A percentile compares a stretch with the other conserved stretches of the same genome.
These are phyloP conservation scores for Casaregolazyma lundiana DNA, from an alignment of 1,139 yeast genomes.

Conservation along the genomic window DNA sequence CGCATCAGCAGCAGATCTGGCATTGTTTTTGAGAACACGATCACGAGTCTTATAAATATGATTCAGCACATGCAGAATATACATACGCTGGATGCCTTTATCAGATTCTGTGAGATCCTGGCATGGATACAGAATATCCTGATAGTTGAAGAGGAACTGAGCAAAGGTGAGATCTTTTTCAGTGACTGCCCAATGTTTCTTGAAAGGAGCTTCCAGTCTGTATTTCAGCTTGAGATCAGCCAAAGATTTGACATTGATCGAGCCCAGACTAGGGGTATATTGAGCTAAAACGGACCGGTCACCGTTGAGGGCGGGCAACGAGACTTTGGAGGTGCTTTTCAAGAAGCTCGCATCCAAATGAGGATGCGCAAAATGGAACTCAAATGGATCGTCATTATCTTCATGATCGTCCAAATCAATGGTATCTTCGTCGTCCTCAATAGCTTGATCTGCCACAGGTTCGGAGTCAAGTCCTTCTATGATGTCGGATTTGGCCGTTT, in stretches of 20 bases:
- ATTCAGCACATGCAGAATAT: conserved; percentile 68
- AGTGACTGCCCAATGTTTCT: conserved; percentile 27
- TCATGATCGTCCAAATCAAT: conserved; percentile 39
- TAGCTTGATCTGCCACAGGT: conserved; percentile 28
- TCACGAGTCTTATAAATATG: conserved; percentile 87
- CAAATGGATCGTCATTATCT: conserved; percentile 55
- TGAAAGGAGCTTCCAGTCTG: conserved; percentile 28
- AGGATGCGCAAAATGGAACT: conserved; percentile 62
- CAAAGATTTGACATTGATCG: background rate
- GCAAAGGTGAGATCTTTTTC: conserved; percentile 42
- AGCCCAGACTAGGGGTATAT: background rate
- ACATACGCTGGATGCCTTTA: conserved; percentile 55
- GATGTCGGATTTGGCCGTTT: conserved; percentile 4
- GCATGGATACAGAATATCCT: conserved; percentile 66
- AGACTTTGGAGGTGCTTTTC: conserved; percentile 9
- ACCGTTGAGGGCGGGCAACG: conserved; percentile 7
- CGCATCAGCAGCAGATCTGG: conserved; percentile 40
- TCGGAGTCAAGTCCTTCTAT: conserved; percentile 17
- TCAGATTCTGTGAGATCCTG: conserved; percentile 38
- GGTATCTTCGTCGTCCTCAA: conserved; percentile 33
- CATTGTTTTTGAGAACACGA: conserved; percentile 67
- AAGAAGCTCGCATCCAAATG: conserved; percentile 33
- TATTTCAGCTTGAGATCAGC: conserved; percentile 25
- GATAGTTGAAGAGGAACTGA: conserved; percentile 66
- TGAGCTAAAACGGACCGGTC: background rate